Evolutionary conservation across 495 filamentous ascomycete genomes (phyloP).

Genomic region (Hypoxylon perforatum): DNA sequence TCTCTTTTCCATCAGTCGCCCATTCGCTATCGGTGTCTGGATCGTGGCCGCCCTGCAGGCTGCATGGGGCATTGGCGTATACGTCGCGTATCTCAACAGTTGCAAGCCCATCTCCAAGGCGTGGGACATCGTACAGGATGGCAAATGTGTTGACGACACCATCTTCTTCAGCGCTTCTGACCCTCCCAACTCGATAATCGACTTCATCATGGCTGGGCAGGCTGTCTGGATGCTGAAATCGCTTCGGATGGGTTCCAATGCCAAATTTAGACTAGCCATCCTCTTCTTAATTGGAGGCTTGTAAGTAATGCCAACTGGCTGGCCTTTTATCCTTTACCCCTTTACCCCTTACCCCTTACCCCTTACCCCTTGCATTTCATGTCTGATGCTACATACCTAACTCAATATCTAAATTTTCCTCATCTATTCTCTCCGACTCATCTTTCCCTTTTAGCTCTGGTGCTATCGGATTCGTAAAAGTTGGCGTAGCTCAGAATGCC

Average conservation of each 20-base stretch:
- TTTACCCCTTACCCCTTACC: too few species aligned
- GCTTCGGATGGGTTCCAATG: constrained; percentile 9
- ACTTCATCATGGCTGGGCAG: constrained; percentile 29
- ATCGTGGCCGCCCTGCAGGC: too few species aligned
- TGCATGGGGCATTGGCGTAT: constrained; percentile 3
- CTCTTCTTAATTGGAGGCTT: constrained; percentile 31
- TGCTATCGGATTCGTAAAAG: too few species aligned
- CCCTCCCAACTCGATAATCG: constrained; percentile 25
- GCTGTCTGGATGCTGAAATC: constrained; percentile 20
- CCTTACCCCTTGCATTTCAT: too few species aligned
- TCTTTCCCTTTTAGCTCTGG: too few species aligned
- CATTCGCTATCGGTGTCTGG: not conserved
- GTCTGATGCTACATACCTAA: too few species aligned
- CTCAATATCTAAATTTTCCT: too few species aligned
- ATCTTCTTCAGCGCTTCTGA: constrained; percentile 12
- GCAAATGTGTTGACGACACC: constrained; percentile 9
- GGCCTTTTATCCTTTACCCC: too few species aligned
- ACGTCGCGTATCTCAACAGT: constrained; percentile 1
- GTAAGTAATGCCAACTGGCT: too few species aligned
- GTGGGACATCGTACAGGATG: constrained; percentile 11
- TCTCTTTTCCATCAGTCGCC: constrained; percentile 10
- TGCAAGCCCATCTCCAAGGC: constrained; percentile 26
- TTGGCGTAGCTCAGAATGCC: too few species aligned
- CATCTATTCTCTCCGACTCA: too few species aligned
- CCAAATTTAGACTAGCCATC: constrained; percentile 17